phyloP scores from a whole-genome alignment of 148 eudicot species.

The Camellia japonica region DNA sequence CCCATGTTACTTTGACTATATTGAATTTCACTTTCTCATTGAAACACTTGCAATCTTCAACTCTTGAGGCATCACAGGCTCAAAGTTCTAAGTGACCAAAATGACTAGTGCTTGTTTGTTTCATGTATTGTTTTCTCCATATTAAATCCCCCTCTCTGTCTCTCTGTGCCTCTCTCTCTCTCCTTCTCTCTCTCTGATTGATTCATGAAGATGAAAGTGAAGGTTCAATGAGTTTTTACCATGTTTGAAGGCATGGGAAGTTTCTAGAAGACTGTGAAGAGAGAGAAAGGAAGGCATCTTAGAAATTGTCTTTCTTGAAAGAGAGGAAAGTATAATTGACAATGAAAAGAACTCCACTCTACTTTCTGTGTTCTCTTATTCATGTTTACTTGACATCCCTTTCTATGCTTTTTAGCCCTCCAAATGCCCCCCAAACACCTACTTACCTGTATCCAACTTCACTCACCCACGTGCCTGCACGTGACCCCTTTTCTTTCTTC shows the following conservation, averaged over 20 bases:
- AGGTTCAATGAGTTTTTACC: slow-evolving; percentile 25
- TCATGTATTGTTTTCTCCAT: slow-evolving; percentile 27
- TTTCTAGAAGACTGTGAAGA: slow-evolving; percentile 17
- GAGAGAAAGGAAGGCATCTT: slow-evolving; percentile 19
- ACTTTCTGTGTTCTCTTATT: slow-evolving; percentile 8
- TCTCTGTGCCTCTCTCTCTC: slow-evolving; percentile 9
- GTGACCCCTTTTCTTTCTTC: not conserved
- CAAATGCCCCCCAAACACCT: not conserved
- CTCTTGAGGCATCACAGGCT: slow-evolving; percentile 5
- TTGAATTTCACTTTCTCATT: not conserved
- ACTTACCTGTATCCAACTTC: not conserved
- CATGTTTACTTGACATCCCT: slow-evolving; percentile 9
- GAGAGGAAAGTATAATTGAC: slow-evolving; percentile 13
- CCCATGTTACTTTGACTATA: slow-evolving; percentile 1
- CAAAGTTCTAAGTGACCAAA: slow-evolving; percentile 15
- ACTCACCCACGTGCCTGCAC: slow-evolving; percentile 11
- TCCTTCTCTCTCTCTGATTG: not conserved
- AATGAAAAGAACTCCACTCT: slow-evolving; percentile 1
- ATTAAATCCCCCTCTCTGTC: slow-evolving; percentile 14
- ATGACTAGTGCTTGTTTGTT: slow-evolving; percentile 11
- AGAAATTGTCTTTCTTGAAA: slow-evolving; percentile 14
- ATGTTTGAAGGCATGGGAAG: slow-evolving; percentile 18
- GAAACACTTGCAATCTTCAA: slow-evolving; percentile 8
- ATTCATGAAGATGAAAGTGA: not conserved
- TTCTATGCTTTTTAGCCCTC: not conserved